A percentile compares a stretch with the other conserved stretches of the same genome.
Evolutionary conservation across 1,284 basidiomycete genomes (phyloP).

Genomic region (Cutaneotrichosporon arboriforme): DNA sequence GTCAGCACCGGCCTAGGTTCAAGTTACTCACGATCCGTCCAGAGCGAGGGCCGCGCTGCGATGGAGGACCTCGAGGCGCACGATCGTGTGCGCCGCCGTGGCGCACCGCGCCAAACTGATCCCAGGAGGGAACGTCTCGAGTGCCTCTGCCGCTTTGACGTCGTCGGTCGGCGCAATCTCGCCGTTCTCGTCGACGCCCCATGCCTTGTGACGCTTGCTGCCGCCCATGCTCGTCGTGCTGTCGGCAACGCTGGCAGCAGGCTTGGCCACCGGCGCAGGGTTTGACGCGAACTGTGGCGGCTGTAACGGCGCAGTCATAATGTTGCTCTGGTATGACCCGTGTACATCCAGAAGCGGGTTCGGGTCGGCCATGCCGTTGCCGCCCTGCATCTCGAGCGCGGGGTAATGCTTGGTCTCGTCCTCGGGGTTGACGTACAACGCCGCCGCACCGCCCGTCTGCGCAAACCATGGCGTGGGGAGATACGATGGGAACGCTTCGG

Average conservation of each 20-base stretch:
- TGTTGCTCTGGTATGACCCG: constrained; percentile 6
- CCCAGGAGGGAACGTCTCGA: constrained; percentile 45
- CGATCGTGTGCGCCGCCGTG: constrained; percentile 47
- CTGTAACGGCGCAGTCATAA: background rate
- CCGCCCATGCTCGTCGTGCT: background rate
- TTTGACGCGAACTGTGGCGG: background rate
- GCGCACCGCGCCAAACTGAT: constrained; percentile 45
- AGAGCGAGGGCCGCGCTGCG: constrained; percentile 44
- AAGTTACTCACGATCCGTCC: constrained; percentile 38
- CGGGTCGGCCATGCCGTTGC: too few relatives aligned
- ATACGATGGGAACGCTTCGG: constrained; percentile 35
- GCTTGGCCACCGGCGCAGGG: background rate
- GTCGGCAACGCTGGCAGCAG: background rate
- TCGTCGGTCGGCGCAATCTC: constrained; percentile 13
- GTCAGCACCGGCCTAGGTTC: background rate
- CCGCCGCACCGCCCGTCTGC: constrained; percentile 31
- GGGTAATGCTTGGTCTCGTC: constrained; percentile 1
- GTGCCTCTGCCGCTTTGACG: constrained; percentile 8
- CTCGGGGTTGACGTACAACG: constrained; percentile 7
- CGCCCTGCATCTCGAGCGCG: background rate
- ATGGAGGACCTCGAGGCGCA: constrained; percentile 47
- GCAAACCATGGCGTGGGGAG: constrained; percentile 46
- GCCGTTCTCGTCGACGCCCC: constrained; percentile 43
- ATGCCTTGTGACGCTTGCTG: constrained; percentile 36
- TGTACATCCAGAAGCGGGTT: background rate